Percentiles rank a stretch among this genome's conserved stretches.
phyloP scores from a whole-genome alignment of 768 basidiomycete genomes.

The Macrolepiota dolichaula region DNA sequence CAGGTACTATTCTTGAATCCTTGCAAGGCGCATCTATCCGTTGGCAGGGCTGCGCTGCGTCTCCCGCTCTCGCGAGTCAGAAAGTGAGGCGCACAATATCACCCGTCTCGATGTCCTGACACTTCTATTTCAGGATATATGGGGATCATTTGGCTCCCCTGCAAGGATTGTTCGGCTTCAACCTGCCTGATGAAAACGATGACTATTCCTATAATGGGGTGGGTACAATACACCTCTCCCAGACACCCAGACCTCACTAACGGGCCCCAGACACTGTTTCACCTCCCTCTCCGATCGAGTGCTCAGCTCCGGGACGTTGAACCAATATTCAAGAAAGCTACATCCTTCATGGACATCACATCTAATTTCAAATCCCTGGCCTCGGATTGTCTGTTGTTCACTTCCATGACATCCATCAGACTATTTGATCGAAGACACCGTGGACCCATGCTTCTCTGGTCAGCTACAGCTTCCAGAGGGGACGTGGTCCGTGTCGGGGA shows the following conservation, averaged over 20 bases:
- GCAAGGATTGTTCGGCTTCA: conserved; percentile 39
- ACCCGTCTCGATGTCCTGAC: neutral
- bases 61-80: conserved; percentile 31
- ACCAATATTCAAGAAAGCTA: conserved; percentile 17
- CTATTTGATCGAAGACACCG: conserved; percentile 22
- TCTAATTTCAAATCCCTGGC: conserved; percentile 27
- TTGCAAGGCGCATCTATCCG: conserved; percentile 36
- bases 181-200: conserved; percentile 14
- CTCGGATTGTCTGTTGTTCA: conserved; percentile 39
- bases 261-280: conserved; percentile 38
- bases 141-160: conserved; percentile 37
- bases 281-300: conserved; percentile 37
- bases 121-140: conserved; percentile 29
- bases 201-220: conserved; percentile 36
- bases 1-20: conserved; percentile 43
- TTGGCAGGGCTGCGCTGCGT: conserved; percentile 25
- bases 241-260: neutral
- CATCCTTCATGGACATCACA: conserved; percentile 24
- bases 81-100: conserved; percentile 21
- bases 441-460: conserved; percentile 17
- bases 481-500: neutral
- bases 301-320: conserved; percentile 19
- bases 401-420: conserved; percentile 27
- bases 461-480: conserved; percentile 19
- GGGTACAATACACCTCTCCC: conserved; percentile 14